Evolutionary conservation across 345 rosid genomes (phyloP), one percentile per base, ranked within the genome.

Genomic region (Noccaea caerulescens): DNA sequence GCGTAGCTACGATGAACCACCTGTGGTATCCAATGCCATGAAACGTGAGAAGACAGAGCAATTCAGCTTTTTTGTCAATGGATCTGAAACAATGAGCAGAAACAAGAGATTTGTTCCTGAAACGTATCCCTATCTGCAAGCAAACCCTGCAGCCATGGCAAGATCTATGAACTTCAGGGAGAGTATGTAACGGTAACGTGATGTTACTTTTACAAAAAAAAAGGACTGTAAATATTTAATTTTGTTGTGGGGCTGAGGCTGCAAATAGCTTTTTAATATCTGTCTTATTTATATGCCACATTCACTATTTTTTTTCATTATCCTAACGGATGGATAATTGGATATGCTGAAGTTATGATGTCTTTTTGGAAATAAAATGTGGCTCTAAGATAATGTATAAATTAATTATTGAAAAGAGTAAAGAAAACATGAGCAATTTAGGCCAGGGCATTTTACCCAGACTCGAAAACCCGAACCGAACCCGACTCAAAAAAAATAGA

Each of bases 91-190:
- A 30, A 80, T 63, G 77, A 66, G 32, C 30, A 70, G 53, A 32
- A 71, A 69, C 50, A 59, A 54, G 30, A 75, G 69, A 23, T 56
- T 62, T 10, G 69, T 62, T 3, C 69, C 68, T 25, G 73, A 71
- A 58, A 64, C 80, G 61, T 62, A 83, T 71, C 63, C 76, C 0
- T 76, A 51, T 47, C 53, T 87, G 71, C 92, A 77, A 64, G 86
- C 88, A 52, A 88, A 91, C 75, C 97, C 95, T 14, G 91, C 92
- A 39, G 95, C 97, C 49, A 61, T 84, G 79, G 85, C 80, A 52
- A 81, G 91, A 60, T 87, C 95, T 30, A 70, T 81, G 69, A 82
- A 79, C 65, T 91, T 91, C 80, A 89, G 75, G 0, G 92, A 91
- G 66, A 83, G 66, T 77, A 77, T 69, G 27, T 68, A 83, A 74